Evolutionary conservation across 2,329 filamentous ascomycete genomes (phyloP), one percentile per base, ranked within the genome.

Genomic region (Microdochium paspali): DNA sequence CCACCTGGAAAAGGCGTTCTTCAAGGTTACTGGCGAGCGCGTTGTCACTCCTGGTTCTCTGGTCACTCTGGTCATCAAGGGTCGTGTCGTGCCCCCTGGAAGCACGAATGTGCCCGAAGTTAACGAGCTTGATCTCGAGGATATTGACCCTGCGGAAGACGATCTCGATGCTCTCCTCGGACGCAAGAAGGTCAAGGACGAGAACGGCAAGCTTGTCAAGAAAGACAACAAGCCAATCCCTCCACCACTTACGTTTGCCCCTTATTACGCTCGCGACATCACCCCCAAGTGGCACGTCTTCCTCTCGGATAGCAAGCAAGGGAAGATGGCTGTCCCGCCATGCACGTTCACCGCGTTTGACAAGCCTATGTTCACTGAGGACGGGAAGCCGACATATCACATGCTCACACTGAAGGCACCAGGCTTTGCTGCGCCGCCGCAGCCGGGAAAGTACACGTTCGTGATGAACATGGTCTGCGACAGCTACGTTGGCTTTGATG

Each of bases 371-470:
- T 86, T 93, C 53, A 82, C 86, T 56, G 82, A 81, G 35, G 77
- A 82, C 52, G 89, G 87, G 57, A 87, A 86, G 62, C 91, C 91
- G 2, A 97, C 93, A 2, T 98, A 88, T 70, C 85, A 90, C 59
- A 84, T 98, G 70, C 90, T 97, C 66, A 98, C 93, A 3, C 74
- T 97, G 60, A 97, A 95, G 75, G 91, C 94, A 65, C 89, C 96
- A 65, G 42, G 42, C 3, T 98, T 98, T 66, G 88, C 91, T 54
- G 91, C 93, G 1, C 93, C 93, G 40, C 90, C 91, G 23, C 87
- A 95, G 63, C 80, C 88, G 4, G 93, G 91, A 43, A 85, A 90
- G 65, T 98, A 95, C 70, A 90, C 87, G 1, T 98, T 98, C 63
- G 85, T 90, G 51, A 87, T 97, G 82, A 85, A 97, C 66, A 73